Percentiles rank a stretch among this genome's conserved stretches.
These are phyloP conservation scores for Alternaria brassicicola DNA, from an alignment of 2,329 filamentous ascomycete genomes.

Conservation along the genomic window DNA sequence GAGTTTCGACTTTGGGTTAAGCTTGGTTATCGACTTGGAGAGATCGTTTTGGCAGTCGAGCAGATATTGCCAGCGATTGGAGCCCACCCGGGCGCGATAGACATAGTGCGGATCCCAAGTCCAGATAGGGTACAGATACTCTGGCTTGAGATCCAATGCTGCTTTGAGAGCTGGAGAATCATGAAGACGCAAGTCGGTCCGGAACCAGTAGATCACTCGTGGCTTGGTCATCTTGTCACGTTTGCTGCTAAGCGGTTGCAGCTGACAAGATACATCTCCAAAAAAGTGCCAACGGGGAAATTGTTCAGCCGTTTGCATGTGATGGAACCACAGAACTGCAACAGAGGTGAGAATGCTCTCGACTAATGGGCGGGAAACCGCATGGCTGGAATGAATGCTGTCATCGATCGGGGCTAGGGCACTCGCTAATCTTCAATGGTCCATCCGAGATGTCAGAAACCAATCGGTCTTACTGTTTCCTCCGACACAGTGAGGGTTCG, in stretches of 20 bases:
- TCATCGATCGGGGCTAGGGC: slow-evolving; percentile 35
- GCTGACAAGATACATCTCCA: background rate
- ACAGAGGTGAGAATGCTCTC: background rate
- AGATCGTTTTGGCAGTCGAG: slow-evolving; percentile 76
- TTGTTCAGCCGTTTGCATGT: background rate
- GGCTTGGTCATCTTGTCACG: slow-evolving; percentile 47
- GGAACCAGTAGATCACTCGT: slow-evolving; percentile 77
- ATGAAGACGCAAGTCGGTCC: slow-evolving; percentile 77
- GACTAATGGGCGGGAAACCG: slow-evolving; percentile 18
- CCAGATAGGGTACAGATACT: slow-evolving; percentile 75
- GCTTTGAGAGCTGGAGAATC: slow-evolving; percentile 76
- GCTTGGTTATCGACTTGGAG: slow-evolving; percentile 67
- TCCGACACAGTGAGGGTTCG: background rate
- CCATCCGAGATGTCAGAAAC: background rate
- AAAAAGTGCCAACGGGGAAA: background rate
- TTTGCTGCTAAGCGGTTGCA: background rate
- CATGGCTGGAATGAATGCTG: slow-evolving; percentile 35
- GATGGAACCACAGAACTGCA: background rate
- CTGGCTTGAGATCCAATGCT: slow-evolving; percentile 71
- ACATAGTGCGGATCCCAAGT: slow-evolving; percentile 84
- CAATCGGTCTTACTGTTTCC: slow-evolving; percentile 8
- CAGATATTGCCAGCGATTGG: slow-evolving; percentile 75
- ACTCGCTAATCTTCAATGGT: slow-evolving; percentile 10
- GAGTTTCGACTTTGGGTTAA: slow-evolving; percentile 74
- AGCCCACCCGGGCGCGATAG: slow-evolving; percentile 70